Evolutionary conservation across 1,284 basidiomycete genomes (phyloP), one percentile per base, ranked within the genome.

Genomic region (Peniophora sp.): DNA sequence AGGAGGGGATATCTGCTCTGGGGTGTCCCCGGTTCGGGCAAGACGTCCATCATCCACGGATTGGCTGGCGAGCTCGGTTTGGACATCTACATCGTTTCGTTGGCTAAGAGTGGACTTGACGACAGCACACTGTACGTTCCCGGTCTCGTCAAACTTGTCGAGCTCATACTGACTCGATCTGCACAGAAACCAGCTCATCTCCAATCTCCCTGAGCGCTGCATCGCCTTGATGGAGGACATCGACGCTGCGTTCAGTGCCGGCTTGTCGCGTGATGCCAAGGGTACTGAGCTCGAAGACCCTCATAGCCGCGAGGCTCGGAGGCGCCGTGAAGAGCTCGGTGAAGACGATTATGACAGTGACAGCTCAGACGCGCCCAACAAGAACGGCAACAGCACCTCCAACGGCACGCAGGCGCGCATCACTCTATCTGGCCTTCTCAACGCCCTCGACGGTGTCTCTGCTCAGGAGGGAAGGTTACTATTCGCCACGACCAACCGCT

Each of bases 141-240:
- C n/a, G n/a, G n/a, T n/a, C n/a, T n/a, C n/a, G n/a, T n/a, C n/a
- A n/a, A n/a, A n/a, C n/a, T n/a, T n/a, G 11, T 36, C 11, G n/a
- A 36, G 35, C 35, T 11, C n/a, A 36, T 36, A 11, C 39, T 9
- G 16, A 41, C 39, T 9, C 16, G 16, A 22, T 22, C n/a, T n/a
- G 11, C 35, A 22, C 39, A 41, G 39, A 8, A 72, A 69, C 45
- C 72, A 78, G 23, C 69, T 89, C 35, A 79, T 89, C 52, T 73
- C 77, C 9, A 72, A 77, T 6, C 73, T 91, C 1, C 87, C 89
- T 41, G 73, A 79, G 49, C 72, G 77, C 55, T 85, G 81, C 56
- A 83, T 92, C 52, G 80, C 85, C 0, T 69, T 92, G 20, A 85
- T 92, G 76, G 89, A 92, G 65, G 89, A 89, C 59, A 83, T 89